These are phyloP conservation scores for Boletus holoroseus DNA, from an alignment of 1,284 basidiomycete genomes.

Conservation along the genomic window DNA sequence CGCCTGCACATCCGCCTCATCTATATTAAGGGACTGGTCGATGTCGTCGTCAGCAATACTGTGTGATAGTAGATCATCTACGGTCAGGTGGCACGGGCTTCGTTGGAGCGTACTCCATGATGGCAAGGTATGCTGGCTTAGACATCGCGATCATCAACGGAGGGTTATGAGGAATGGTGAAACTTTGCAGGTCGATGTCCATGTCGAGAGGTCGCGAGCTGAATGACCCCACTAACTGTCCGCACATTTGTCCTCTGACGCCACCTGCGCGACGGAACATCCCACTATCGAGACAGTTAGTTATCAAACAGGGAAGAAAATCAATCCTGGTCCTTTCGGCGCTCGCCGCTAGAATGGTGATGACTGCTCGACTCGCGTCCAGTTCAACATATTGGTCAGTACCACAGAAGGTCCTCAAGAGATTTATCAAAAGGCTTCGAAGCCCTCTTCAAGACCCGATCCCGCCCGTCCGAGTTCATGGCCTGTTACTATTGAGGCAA, in stretches of 20 bases:
- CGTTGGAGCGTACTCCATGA: constrained; percentile 81
- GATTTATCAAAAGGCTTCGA: constrained; percentile 82
- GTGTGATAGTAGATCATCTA: constrained; percentile 87
- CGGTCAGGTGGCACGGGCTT: constrained; percentile 90
- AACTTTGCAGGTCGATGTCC: constrained; percentile 96
- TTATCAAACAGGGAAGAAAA: background rate
- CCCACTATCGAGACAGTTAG: constrained; percentile 64
- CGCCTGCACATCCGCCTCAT: constrained; percentile 75
- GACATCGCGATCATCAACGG: constrained; percentile 99
- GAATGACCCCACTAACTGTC: constrained; percentile 33
- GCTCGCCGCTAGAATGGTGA: constrained; percentile 75
- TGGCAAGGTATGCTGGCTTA: constrained; percentile 93
- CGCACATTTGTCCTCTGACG: constrained; percentile 96
- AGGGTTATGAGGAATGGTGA: constrained; percentile 95
- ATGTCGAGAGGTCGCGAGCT: constrained; percentile 92
- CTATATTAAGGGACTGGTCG: constrained; percentile 88
- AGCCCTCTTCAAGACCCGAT: constrained; percentile 87
- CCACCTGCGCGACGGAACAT: constrained; percentile 94
- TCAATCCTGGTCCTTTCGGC: background rate
- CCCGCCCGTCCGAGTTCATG: constrained; percentile 93
- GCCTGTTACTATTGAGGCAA: constrained; percentile 76
- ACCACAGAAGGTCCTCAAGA: constrained; percentile 44
- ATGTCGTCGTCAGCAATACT: constrained; percentile 84
- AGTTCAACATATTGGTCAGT: constrained; percentile 38
- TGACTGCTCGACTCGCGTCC: constrained; percentile 62